Conservation (phyloP, 371 early-diverging fungal species). For the Mycotypha africana region DNA sequence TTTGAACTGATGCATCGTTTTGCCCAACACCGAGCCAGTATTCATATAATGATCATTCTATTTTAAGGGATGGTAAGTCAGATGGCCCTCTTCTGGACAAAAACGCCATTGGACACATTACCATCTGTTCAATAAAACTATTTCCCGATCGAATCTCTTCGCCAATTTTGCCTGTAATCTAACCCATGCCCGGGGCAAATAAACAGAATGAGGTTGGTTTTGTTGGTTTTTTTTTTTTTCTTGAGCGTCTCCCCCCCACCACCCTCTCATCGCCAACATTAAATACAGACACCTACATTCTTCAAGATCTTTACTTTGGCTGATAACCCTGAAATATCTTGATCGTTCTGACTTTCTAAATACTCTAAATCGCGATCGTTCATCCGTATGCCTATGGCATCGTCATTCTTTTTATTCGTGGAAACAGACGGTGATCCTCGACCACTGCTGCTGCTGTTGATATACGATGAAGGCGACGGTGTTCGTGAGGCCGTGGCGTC, state of each 20-base stretch:
- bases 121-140: conserved; percentile 42
- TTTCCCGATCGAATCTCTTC: conserved; percentile 47
- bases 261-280: not conserved
- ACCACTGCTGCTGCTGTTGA: conserved; percentile 10
- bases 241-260: no score
- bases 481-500: conserved; percentile 15
- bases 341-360: conserved; percentile 46
- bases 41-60: conserved; percentile 48
- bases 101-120: conserved; percentile 11
- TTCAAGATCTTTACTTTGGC: conserved; percentile 45
- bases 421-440: no score
- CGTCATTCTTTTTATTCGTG: no score
- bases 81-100: not conserved
- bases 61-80: not conserved
- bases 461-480: conserved; percentile 19
- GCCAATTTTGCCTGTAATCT: conserved; percentile 49
- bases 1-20: conserved; percentile 49
- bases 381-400: conserved; percentile 16
- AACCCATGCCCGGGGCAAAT: not conserved
- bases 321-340: conserved; percentile 38
- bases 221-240: not conserved
- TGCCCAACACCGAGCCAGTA: conserved; percentile 35
- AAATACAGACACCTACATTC: conserved; percentile 19
- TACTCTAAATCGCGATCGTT: conserved; percentile 43
- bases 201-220: not conserved